phyloP scores from a whole-genome alignment of 768 basidiomycete species.

The Tylopilus balloui region DNA sequence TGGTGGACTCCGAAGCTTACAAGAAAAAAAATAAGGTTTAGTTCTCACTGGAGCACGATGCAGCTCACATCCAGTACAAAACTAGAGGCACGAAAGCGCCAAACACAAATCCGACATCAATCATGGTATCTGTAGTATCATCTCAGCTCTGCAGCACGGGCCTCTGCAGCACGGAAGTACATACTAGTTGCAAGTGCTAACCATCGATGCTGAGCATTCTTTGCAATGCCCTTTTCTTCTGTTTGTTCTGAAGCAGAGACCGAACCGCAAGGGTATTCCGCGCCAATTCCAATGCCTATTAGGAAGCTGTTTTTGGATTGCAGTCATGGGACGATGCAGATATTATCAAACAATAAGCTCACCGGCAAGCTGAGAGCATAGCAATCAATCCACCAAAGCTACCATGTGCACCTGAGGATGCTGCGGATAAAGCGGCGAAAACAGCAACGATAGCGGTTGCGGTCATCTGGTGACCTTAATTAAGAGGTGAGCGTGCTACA shows the following conservation, averaged over 20 bases:
- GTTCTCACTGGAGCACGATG: background rate
- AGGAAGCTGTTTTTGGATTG: constrained; percentile 61
- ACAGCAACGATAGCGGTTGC: constrained; percentile 81
- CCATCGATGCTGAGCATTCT: constrained; percentile 81
- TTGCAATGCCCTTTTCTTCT: constrained; percentile 73
- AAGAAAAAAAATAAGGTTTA: background rate
- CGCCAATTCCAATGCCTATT: constrained; percentile 83
- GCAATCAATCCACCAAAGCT: constrained; percentile 66
- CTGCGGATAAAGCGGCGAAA: constrained; percentile 80
- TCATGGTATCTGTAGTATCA: constrained; percentile 62
- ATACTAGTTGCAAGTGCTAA: constrained; percentile 86
- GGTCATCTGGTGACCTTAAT: constrained; percentile 49
- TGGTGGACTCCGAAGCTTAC: constrained; percentile 71
- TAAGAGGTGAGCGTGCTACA: constrained; percentile 10
- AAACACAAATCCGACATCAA: constrained; percentile 79
- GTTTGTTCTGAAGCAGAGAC: constrained; percentile 88
- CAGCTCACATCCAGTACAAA: constrained; percentile 78
- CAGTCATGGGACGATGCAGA: background rate
- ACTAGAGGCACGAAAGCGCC: constrained; percentile 80
- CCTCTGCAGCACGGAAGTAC: constrained; percentile 17
- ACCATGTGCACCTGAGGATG: constrained; percentile 72
- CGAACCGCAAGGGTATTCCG: constrained; percentile 87
- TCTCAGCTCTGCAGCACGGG: background rate
- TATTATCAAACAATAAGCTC: constrained; percentile 10
- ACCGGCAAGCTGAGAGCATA: constrained; percentile 80